These are phyloP conservation scores for Capsicum baccatum DNA, from an alignment of 257 asterid genomes.

Conservation along the genomic window DNA sequence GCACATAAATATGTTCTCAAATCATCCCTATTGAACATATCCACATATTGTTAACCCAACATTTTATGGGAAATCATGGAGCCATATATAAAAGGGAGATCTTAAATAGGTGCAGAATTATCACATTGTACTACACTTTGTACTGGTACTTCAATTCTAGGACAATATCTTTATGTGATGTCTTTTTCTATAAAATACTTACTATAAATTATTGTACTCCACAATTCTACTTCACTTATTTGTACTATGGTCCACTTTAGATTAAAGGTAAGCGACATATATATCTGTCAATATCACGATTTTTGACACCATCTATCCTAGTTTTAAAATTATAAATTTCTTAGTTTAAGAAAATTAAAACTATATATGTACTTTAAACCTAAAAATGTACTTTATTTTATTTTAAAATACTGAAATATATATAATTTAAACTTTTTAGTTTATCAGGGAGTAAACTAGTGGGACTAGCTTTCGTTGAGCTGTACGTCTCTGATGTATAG, in stretches of 20 bases:
- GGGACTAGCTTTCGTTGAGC: background rate
- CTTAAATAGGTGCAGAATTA: background rate
- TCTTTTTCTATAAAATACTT: constrained; percentile 1
- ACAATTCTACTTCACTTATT: background rate
- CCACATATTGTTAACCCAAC: background rate
- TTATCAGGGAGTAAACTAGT: too few relatives aligned
- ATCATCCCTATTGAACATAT: background rate
- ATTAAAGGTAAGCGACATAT: too few relatives aligned
- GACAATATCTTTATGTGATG: background rate
- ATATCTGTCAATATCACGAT: background rate
- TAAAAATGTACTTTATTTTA: too few relatives aligned
- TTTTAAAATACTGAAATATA: too few relatives aligned
- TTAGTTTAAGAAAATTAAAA: too few relatives aligned
- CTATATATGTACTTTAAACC: too few relatives aligned
- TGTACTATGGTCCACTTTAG: background rate
- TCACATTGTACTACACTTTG: constrained; percentile 5
- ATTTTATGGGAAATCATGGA: background rate
- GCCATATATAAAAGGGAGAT: background rate
- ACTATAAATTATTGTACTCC: background rate
- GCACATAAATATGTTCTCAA: background rate
- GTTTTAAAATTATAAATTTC: too few relatives aligned
- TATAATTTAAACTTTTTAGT: too few relatives aligned
- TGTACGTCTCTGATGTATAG: background rate
- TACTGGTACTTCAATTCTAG: background rate
- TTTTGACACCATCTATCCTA: background rate